Conservation (phyloP, 106 monocot genomes). For the Alisma plantagoaquatica region DNA sequence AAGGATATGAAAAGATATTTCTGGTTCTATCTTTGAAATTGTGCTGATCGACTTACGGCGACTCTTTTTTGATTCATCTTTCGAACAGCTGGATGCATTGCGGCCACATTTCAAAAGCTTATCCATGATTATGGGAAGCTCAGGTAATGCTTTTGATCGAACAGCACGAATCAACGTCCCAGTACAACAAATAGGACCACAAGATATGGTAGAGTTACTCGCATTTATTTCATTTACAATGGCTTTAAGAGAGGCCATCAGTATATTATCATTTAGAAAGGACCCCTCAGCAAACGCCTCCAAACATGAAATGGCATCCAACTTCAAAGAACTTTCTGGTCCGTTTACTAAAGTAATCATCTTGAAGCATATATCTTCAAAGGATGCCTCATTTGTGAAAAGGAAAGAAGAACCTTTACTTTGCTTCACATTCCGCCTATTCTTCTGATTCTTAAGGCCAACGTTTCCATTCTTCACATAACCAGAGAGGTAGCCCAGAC, state of each 20-base stretch:
- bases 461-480: slow-evolving; percentile 34
- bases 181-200: slow-evolving; percentile 38
- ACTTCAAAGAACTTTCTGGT: slow-evolving; percentile 21
- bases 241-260: slow-evolving; percentile 32
- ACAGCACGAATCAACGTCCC: slow-evolving; percentile 51
- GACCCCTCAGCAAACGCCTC: slow-evolving; percentile 59
- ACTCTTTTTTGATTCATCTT: slow-evolving; percentile 8
- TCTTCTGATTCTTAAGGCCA: slow-evolving; percentile 26
- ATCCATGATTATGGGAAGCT: slow-evolving; percentile 70
- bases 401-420: slow-evolving; percentile 3
- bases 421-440: slow-evolving; percentile 11
- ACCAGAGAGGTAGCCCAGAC: slow-evolving; percentile 56
- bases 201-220: slow-evolving; percentile 43
- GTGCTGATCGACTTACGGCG: slow-evolving; percentile 9
- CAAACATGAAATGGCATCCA: slow-evolving; percentile 63
- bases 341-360: slow-evolving; percentile 19
- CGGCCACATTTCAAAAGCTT: slow-evolving; percentile 28
- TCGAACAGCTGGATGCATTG: slow-evolving; percentile 22
- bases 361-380: slow-evolving; percentile 48
- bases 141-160: slow-evolving; percentile 73
- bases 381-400: slow-evolving; percentile 43
- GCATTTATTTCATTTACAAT: slow-evolving; percentile 49
- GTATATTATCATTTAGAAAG: slow-evolving; percentile 34
- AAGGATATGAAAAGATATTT: slow-evolving; percentile 30
- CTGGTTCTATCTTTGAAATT: slow-evolving; percentile 16